These are phyloP conservation scores for Komagataea norvegica DNA, from an alignment of 1,139 yeast species.

Conservation along the genomic window DNA sequence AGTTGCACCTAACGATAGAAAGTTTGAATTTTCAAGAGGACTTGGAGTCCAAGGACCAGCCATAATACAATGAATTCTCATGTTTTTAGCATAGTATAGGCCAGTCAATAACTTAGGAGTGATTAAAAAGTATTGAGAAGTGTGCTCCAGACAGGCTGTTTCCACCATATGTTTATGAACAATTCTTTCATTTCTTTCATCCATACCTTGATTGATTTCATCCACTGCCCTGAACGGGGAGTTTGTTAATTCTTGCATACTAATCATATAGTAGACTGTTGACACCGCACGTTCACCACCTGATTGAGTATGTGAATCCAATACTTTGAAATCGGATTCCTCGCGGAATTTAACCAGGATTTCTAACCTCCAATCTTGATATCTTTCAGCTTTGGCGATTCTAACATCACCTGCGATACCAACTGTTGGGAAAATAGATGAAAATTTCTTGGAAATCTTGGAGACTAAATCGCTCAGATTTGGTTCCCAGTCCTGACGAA, in stretches of 20 bases:
- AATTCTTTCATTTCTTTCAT: conserved; percentile 82
- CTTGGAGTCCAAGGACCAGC: conserved; percentile 51
- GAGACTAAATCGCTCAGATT: conserved; percentile 46
- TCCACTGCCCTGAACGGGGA: conserved; percentile 96
- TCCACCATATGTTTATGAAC: conserved; percentile 86
- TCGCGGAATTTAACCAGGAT: conserved; percentile 84
- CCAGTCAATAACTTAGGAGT: conserved; percentile 89
- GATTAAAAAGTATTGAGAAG: conserved; percentile 79
- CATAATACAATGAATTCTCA: conserved; percentile 86
- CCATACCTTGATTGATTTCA: conserved; percentile 99
- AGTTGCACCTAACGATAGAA: conserved; percentile 33
- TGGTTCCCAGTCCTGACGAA: conserved; percentile 53
- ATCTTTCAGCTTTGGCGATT: conserved; percentile 47
- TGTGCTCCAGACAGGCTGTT: conserved; percentile 66
- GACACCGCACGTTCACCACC: conserved; percentile 98
- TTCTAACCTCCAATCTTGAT: conserved; percentile 76
- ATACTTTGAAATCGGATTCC: conserved; percentile 58
- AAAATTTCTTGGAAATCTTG: conserved; percentile 57
- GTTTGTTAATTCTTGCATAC: conserved; percentile 83
- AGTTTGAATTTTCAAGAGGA: conserved; percentile 28
- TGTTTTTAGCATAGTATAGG: conserved; percentile 69
- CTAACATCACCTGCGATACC: conserved; percentile 84
- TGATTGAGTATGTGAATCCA: conserved; percentile 86
- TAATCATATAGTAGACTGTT: conserved; percentile 84
- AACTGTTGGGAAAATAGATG: conserved; percentile 61